Evolutionary conservation across 805 yeast species (phyloP), one percentile per base, ranked within the genome.

Genomic region (Candida patagonica): DNA sequence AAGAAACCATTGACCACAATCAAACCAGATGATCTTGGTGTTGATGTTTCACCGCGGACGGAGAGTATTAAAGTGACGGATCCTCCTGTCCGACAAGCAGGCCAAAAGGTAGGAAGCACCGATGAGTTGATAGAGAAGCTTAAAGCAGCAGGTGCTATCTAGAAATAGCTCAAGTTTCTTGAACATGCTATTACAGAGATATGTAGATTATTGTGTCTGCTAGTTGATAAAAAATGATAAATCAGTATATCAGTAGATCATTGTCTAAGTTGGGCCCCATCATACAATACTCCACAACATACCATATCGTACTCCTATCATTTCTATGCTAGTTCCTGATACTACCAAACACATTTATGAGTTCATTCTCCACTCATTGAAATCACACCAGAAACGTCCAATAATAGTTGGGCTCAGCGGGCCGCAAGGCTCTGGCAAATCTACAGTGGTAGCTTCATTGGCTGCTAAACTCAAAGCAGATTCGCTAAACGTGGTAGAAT

Each of bases 1-100:
- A 88, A 88, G 76, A 88, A 86, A 70, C 95, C 95, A 3, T 69
- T 88, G 59, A 85, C 77, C 51, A 69, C 75, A 55, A 60, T 74
- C 61, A 72, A 66, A 60, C 62, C 78, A 16, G 66, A 56, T n/a
- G 94, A 83, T 51, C 73, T 84, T 44, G 82, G 79, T n/a, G 70
- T 81, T 25, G 82, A 79, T 32, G 56, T 76, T 8, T 60, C 73
- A 24, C 71, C 74, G 26, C 74, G 89, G 53, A 63, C 88, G 44
- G 78, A 83, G 56, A 68, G 78, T 2, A 55, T 84, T 43, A 74
- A 77, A 56, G 80, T 92, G 12, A 78, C 78, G 51, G 96, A 92
- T 59, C 98, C 98, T 20, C 78, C 88, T 16, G 68, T 70, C 33
- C 80, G 96, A 62, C 61, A 70, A 42, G 80, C 92, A 2, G 97